These are phyloP conservation scores for Corchorus olitorius DNA, from an alignment of 345 rosid genomes.

Conservation along the genomic window DNA sequence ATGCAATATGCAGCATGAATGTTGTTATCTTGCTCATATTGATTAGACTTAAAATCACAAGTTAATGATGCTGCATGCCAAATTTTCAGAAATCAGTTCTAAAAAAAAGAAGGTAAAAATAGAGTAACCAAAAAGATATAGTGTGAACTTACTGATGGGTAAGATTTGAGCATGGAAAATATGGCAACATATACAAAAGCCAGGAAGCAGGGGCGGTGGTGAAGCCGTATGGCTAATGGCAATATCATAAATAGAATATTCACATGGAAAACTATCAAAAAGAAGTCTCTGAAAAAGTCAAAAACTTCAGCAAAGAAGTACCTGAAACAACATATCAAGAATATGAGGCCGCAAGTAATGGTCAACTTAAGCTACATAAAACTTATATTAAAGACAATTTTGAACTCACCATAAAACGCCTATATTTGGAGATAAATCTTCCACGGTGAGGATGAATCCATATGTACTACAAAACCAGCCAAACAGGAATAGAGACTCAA, in stretches of 20 bases:
- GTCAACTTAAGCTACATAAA: constrained; percentile 4
- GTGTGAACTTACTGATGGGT: constrained; percentile 76
- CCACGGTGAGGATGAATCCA: constrained; percentile 90
- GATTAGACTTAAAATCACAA: neutral
- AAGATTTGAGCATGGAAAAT: constrained; percentile 87
- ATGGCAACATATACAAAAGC: constrained; percentile 82
- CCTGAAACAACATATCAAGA: constrained; percentile 48
- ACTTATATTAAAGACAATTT: constrained; percentile 1
- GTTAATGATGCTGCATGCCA: neutral
- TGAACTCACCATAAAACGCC: constrained; percentile 83
- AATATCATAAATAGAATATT: constrained; percentile 80
- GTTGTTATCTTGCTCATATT: neutral
- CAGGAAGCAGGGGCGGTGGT: constrained; percentile 88
- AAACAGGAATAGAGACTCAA: constrained; percentile 6
- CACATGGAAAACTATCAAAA: constrained; percentile 82
- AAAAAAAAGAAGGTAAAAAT: neutral
- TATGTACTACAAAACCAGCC: constrained; percentile 64
- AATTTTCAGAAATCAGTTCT: neutral
- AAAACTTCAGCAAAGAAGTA: constrained; percentile 98
- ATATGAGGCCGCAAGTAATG: constrained; percentile 2
- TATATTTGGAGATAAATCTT: constrained; percentile 93
- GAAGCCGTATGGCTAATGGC: constrained; percentile 84
- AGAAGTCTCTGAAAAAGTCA: constrained; percentile 84
- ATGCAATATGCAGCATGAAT: neutral
- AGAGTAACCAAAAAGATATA: neutral